These are phyloP conservation scores for Torulaspora maleeae DNA, from an alignment of 805 yeast genomes.

Conservation along the genomic window DNA sequence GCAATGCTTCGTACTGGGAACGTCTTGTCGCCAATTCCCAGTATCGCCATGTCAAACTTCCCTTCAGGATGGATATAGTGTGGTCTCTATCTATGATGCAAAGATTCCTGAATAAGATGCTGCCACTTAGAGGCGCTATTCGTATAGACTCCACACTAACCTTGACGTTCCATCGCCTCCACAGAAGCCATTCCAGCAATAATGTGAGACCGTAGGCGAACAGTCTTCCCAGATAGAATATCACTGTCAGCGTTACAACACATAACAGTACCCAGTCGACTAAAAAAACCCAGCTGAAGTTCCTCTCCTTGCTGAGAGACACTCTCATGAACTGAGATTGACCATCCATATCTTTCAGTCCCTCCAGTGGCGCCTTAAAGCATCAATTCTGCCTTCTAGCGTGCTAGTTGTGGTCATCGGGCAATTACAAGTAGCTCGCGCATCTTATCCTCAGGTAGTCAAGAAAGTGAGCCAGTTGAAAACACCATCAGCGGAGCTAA, in stretches of 20 bases:
- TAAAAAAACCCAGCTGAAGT: slow-evolving; percentile 68
- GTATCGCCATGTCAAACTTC: slow-evolving; percentile 83
- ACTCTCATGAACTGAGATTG: slow-evolving; percentile 31
- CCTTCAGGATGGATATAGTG: slow-evolving; percentile 63
- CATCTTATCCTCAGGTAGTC: background rate
- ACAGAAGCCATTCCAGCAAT: slow-evolving; percentile 49
- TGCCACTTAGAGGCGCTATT: slow-evolving; percentile 76
- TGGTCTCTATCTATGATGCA: slow-evolving; percentile 69
- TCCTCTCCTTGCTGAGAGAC: slow-evolving; percentile 29
- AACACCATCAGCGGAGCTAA: background rate
- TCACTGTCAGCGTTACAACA: slow-evolving; percentile 53
- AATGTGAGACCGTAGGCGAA: slow-evolving; percentile 57
- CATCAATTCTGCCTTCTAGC: background rate
- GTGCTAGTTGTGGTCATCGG: background rate
- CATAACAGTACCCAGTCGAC: slow-evolving; percentile 76
- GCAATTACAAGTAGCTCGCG: background rate
- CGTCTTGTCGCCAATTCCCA: slow-evolving; percentile 57
- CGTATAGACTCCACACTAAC: slow-evolving; percentile 69
- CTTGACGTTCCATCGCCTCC: slow-evolving; percentile 58
- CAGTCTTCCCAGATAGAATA: slow-evolving; percentile 73
- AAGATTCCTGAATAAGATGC: slow-evolving; percentile 71
- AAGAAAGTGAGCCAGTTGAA: background rate
- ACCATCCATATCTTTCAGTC: slow-evolving; percentile 23
- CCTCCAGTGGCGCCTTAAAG: background rate
- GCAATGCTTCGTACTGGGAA: slow-evolving; percentile 19